Conservation (phyloP, 108 stramenopile genomes). For the Cylindrotheca closterium region DNA sequence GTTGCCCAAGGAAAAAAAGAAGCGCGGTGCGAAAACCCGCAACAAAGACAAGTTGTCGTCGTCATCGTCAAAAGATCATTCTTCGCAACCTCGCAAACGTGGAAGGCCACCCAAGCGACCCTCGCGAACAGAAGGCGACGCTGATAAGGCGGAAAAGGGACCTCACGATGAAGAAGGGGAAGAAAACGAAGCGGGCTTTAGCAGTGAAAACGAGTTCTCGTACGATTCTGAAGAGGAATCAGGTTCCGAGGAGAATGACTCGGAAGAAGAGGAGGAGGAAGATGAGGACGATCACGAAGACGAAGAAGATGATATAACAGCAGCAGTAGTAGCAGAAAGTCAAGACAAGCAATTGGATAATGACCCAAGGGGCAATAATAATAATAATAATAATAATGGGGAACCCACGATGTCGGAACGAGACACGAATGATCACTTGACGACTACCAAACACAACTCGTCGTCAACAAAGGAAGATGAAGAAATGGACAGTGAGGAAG, state of each 20-base stretch:
- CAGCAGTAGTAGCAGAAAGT: constrained; percentile 6
- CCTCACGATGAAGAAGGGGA: constrained; percentile 31
- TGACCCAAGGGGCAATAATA: background rate
- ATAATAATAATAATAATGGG: background rate
- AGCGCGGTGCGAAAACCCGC: constrained; percentile 4
- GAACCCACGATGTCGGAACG: background rate
- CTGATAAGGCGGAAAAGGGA: constrained; percentile 23
- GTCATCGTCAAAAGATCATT: constrained; percentile 9
- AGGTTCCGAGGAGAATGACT: constrained; percentile 31
- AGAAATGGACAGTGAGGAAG: constrained; percentile 6
- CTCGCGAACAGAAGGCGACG: too few species aligned
- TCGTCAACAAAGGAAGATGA: background rate
- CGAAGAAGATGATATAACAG: constrained; percentile 22
- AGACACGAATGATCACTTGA: background rate
- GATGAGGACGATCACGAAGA: constrained; percentile 32
- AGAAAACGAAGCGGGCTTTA: constrained; percentile 33
- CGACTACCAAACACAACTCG: background rate
- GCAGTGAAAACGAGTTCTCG: constrained; percentile 45
- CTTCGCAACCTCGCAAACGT: constrained; percentile 36
- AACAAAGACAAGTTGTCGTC: too few species aligned
- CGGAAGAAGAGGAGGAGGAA: constrained; percentile 21
- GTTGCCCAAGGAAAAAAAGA: constrained; percentile 14
- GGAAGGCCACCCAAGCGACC: constrained; percentile 43
- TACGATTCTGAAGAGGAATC: constrained; percentile 35
- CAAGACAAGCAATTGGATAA: background rate